These are phyloP conservation scores for Colletotrichum spinosum DNA, from an alignment of 2,329 filamentous ascomycete species.

Conservation along the genomic window DNA sequence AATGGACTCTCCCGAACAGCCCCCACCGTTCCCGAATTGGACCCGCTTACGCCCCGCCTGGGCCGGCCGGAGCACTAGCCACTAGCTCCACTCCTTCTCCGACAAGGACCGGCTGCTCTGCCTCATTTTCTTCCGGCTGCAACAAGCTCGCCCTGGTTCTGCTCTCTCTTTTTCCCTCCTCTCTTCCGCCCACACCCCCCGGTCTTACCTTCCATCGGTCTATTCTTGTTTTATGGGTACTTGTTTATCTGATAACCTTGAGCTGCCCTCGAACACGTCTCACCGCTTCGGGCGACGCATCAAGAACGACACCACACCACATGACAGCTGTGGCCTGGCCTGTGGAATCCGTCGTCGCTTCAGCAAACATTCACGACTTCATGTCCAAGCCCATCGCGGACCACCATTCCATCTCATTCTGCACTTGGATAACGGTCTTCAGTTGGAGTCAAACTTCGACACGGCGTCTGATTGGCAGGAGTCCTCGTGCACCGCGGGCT, in stretches of 20 bases:
- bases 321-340: no score
- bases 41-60: slow-evolving; percentile 19
- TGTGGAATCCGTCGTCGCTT: neutral
- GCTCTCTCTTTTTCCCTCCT: no score
- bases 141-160: no score
- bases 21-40: slow-evolving; percentile 34
- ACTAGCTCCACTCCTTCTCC: slow-evolving; percentile 18
- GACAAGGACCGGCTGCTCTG: slow-evolving; percentile 10
- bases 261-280: no score
- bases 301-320: no score
- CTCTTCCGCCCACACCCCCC: no score
- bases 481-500: slow-evolving; percentile 31
- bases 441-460: slow-evolving; percentile 1
- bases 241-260: no score
- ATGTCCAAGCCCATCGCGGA: slow-evolving; percentile 7
- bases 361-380: neutral
- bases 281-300: no score
- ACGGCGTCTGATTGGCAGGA: slow-evolving; percentile 15
- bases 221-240: no score
- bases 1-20: slow-evolving; percentile 43
- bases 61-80: slow-evolving; percentile 14
- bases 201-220: no score
- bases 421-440: slow-evolving; percentile 25
- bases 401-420: neutral
- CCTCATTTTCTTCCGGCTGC: slow-evolving; percentile 1